Conservation (phyloP, 2,329 filamentous ascomycete genomes). For the Berkeleyomyces rouxiae region DNA sequence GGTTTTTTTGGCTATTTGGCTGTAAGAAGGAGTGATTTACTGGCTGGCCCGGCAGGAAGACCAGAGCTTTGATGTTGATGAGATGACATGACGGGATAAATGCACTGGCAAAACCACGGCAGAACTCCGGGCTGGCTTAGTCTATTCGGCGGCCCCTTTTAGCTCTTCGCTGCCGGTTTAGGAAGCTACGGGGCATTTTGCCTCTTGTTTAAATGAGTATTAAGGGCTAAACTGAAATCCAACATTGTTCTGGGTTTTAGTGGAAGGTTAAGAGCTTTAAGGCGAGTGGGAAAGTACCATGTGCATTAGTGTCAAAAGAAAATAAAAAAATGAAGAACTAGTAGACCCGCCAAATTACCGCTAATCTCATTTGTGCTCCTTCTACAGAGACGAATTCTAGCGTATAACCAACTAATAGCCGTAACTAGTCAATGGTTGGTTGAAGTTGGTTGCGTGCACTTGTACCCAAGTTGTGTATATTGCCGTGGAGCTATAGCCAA, state of each 20-base stretch:
- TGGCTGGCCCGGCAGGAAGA: too few relatives aligned
- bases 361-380: neutral
- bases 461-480: neutral
- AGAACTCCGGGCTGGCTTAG: neutral
- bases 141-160: neutral
- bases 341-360: neutral
- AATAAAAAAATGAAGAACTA: too few relatives aligned
- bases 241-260: neutral
- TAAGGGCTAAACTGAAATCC: too few relatives aligned
- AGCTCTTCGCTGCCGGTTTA: neutral
- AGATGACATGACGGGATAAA: neutral
- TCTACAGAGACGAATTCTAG: too few relatives aligned
- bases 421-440: neutral
- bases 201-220: neutral
- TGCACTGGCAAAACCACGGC: neutral
- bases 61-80: neutral
- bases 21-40: too few relatives aligned
- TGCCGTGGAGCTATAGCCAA: neutral
- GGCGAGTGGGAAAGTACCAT: neutral
- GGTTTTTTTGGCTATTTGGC: neutral
- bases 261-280: neutral
- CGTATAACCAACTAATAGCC: too few relatives aligned
- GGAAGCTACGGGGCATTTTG: neutral
- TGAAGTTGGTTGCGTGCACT: neutral
- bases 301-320: neutral